phyloP scores from a whole-genome alignment of 345 rosid species.

The Corymbia maculata region DNA sequence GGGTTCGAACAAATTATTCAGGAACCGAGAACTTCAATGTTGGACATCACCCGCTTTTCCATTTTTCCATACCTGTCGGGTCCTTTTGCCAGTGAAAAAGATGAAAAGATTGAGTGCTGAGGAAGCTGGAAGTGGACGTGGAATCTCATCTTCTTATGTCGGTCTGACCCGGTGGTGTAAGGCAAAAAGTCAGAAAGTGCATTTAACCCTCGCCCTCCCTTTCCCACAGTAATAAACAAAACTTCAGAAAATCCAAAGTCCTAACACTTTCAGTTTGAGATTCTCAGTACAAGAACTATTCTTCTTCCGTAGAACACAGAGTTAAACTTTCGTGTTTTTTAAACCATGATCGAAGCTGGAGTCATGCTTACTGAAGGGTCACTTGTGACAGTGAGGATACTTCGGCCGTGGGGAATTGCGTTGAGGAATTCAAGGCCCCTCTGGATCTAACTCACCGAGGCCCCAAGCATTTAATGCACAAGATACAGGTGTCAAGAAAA shows the following conservation, averaged over 20 bases:
- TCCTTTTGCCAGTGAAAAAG: neutral
- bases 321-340: too few species aligned
- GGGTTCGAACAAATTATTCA: neutral
- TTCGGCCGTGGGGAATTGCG: neutral
- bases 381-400: neutral
- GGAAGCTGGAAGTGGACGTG: neutral
- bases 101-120: neutral
- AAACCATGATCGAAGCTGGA: neutral
- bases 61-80: neutral
- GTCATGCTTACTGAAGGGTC: neutral
- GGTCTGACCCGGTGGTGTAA: neutral
- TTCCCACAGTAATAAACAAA: neutral
- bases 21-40: neutral
- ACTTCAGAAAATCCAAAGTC: neutral
- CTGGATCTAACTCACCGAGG: neutral
- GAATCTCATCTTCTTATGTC: neutral
- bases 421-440: neutral
- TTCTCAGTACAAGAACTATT: too few species aligned
- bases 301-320: neutral
- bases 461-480: conserved; percentile 1
- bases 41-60: neutral
- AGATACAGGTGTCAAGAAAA: neutral
- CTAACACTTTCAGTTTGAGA: neutral
- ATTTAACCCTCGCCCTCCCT: neutral
- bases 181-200: neutral